phyloP scores from a whole-genome alignment of 352 stramenopile species.

The Halophytophthora polymorphica region DNA sequence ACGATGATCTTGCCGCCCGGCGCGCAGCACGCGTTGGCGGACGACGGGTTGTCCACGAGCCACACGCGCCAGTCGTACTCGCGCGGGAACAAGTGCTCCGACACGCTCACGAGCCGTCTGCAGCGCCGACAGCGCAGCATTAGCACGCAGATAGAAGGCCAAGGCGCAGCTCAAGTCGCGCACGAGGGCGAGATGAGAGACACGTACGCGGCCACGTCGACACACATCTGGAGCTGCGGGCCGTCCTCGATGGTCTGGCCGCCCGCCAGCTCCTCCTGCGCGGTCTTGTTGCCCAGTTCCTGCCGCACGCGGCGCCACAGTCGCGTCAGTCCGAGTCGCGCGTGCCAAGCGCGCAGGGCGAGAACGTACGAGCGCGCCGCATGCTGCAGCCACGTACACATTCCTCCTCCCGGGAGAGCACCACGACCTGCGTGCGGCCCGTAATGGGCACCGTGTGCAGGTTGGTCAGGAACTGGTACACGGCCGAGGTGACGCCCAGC shows the following conservation, averaged over 20 bases:
- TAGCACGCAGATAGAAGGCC: not conserved
- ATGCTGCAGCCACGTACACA: slow-evolving; percentile 31
- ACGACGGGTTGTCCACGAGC: slow-evolving; percentile 47
- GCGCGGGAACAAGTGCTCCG: slow-evolving; percentile 62
- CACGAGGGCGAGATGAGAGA: too few relatives aligned
- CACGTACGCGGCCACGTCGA: slow-evolving; percentile 64
- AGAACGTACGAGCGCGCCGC: not conserved
- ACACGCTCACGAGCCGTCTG: slow-evolving; percentile 55
- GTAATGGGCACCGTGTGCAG: slow-evolving; percentile 67
- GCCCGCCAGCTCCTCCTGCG: slow-evolving; percentile 36
- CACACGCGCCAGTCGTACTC: slow-evolving; percentile 64
- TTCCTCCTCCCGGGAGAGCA: slow-evolving; percentile 56
- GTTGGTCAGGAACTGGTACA: slow-evolving; percentile 71
- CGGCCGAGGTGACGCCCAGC: slow-evolving; percentile 39
- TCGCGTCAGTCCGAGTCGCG: too few relatives aligned
- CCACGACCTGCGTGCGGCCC: slow-evolving; percentile 63
- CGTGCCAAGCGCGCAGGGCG: too few relatives aligned
- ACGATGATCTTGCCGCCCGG: slow-evolving; percentile 70
- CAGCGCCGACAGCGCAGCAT: slow-evolving; percentile 2
- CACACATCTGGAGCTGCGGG: slow-evolving; percentile 46
- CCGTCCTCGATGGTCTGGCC: slow-evolving; percentile 41
- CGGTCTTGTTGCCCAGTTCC: slow-evolving; percentile 54
- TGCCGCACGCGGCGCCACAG: slow-evolving; percentile 5
- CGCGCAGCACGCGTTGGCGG: slow-evolving; percentile 58
- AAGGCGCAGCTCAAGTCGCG: too few relatives aligned